A percentile compares a stretch with the other conserved stretches of the same genome.
phyloP scores from a whole-genome alignment of 306 rosid genomes.

The Prunus fruticosa region DNA sequence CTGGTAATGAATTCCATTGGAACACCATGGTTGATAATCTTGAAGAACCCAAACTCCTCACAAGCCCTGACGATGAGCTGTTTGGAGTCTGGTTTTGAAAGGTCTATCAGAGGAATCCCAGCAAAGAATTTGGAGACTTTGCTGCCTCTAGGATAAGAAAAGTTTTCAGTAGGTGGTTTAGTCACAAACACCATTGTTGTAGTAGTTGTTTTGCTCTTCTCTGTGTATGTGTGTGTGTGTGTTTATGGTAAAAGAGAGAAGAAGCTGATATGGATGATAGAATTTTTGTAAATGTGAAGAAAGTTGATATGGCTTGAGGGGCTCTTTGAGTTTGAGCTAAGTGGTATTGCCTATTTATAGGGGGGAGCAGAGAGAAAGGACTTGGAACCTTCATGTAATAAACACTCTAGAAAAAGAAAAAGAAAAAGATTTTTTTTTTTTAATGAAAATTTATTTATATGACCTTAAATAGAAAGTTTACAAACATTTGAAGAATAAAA shows the following conservation, averaged over 20 bases:
- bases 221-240: too few species aligned
- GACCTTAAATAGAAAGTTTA: not conserved
- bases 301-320: slow-evolving; percentile 2
- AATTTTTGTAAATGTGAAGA: slow-evolving; percentile 10
- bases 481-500: not conserved
- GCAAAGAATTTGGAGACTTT: slow-evolving; percentile 37
- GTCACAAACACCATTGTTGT: slow-evolving; percentile 53
- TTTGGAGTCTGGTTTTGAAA: slow-evolving; percentile 68
- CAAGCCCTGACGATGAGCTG: slow-evolving; percentile 77
- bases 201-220: not conserved
- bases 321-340: too few species aligned
- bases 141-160: slow-evolving; percentile 35
- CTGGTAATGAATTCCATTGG: slow-evolving; percentile 68
- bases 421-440: too few species aligned
- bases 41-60: slow-evolving; percentile 89
- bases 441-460: not conserved
- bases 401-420: not conserved
- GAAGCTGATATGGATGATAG: not conserved
- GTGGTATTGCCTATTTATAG: slow-evolving; percentile 61
- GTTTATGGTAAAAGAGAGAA: too few species aligned
- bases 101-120: slow-evolving; percentile 78
- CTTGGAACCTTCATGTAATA: slow-evolving; percentile 8
- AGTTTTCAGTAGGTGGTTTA: slow-evolving; percentile 44
- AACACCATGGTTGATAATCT: slow-evolving; percentile 84
- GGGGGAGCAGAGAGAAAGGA: not conserved